Percentiles rank a stretch among this genome's conserved stretches.
Conservation (phyloP, 768 basidiomycete genomes). For the Boletus eberwhitei region DNA sequence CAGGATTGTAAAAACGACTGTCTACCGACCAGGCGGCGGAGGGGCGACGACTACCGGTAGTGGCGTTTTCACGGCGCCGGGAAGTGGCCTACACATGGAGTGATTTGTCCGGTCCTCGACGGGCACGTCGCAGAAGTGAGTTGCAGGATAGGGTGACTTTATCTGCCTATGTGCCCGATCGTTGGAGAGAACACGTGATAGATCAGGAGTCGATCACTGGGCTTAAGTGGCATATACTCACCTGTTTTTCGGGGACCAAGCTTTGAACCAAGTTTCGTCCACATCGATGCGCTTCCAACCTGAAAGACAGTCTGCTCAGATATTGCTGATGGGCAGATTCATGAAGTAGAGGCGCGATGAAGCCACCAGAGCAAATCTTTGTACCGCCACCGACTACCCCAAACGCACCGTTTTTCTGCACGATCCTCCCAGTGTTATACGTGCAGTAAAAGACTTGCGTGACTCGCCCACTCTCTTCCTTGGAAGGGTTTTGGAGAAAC, state of each 20-base stretch:
- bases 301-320: conserved; percentile 12
- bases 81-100: conserved; percentile 44
- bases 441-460: conserved; percentile 41
- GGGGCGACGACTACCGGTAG: conserved; percentile 24
- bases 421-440: conserved; percentile 35
- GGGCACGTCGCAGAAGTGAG: conserved; percentile 39
- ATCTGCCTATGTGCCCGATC: conserved; percentile 24
- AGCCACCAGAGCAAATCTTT: not conserved
- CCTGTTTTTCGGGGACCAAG: conserved; percentile 27
- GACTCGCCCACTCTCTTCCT: conserved; percentile 26
- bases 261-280: conserved; percentile 41
- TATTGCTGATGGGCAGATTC: not conserved
- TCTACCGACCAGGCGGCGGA: conserved; percentile 32
- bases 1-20: not conserved
- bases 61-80: conserved; percentile 26
- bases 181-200: not conserved
- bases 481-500: conserved; percentile 32
- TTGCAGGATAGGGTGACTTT: conserved; percentile 39
- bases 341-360: not conserved
- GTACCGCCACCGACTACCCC: not conserved
- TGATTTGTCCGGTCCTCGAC: conserved; percentile 37
- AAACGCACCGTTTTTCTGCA: conserved; percentile 45
- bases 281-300: conserved; percentile 49
- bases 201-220: not conserved
- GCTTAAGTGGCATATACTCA: conserved; percentile 8